Evolutionary conservation across 1,139 yeast genomes (phyloP).

Genomic region (Kodamaea suecica): DNA sequence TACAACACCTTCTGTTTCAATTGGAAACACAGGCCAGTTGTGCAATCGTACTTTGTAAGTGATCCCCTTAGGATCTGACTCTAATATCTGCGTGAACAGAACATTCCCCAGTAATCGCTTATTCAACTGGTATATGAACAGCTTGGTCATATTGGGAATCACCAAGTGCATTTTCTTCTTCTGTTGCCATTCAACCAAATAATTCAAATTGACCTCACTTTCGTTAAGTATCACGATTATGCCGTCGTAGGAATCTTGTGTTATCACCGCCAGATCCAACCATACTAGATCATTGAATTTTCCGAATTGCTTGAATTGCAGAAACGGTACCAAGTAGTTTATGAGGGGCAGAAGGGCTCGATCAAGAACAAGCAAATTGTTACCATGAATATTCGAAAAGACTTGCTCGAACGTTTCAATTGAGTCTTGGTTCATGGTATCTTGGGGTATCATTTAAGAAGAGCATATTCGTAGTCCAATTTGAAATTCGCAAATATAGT

Average conservation of each 20-base stretch:
- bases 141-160: slow-evolving; percentile 30
- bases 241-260: slow-evolving; percentile 22
- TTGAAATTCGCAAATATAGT: too few relatives aligned
- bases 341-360: slow-evolving; percentile 51
- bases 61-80: slow-evolving; percentile 15
- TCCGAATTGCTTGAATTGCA: slow-evolving; percentile 51
- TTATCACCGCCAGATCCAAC: slow-evolving; percentile 30
- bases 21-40: slow-evolving; percentile 35
- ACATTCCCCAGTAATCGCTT: slow-evolving; percentile 18
- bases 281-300: slow-evolving; percentile 60
- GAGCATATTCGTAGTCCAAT: too few relatives aligned
- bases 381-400: slow-evolving; percentile 26
- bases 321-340: slow-evolving; percentile 61
- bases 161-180: slow-evolving; percentile 24
- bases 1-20: slow-evolving; percentile 27
- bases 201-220: slow-evolving; percentile 17
- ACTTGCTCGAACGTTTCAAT: slow-evolving; percentile 20
- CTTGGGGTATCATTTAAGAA: too few relatives aligned
- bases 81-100: slow-evolving; percentile 16
- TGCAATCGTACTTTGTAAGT: slow-evolving; percentile 24
- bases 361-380: slow-evolving; percentile 56
- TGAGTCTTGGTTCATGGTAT: slow-evolving; percentile 4
- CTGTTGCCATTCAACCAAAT: slow-evolving; percentile 6
- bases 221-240: slow-evolving; percentile 35
- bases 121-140: slow-evolving; percentile 30